These are phyloP conservation scores for Gypsophila paniculata DNA, from an alignment of 179 eudicot genomes.

Conservation along the genomic window DNA sequence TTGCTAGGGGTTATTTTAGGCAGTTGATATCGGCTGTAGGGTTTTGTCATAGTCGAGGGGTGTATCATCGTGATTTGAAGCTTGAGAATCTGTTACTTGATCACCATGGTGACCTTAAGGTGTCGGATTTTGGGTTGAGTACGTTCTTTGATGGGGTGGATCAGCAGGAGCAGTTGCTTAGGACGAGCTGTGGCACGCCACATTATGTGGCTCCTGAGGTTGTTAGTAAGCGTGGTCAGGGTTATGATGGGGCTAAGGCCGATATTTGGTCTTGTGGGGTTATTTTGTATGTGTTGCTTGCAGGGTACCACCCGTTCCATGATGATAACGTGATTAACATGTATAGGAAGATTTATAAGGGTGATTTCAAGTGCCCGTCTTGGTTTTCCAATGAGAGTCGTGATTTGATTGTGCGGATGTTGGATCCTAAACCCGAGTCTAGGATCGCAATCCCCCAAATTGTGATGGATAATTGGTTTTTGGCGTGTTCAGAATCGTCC, in stretches of 20 bases:
- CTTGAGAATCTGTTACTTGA: constrained; percentile 57
- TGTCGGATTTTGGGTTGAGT: constrained; percentile 61
- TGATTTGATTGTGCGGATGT: constrained; percentile 40
- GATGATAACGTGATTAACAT: constrained; percentile 50
- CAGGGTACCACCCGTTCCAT: constrained; percentile 63
- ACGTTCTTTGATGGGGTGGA: constrained; percentile 39
- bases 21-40: constrained; percentile 62
- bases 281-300: constrained; percentile 48
- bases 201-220: constrained; percentile 77
- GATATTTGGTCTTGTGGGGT: constrained; percentile 78
- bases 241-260: constrained; percentile 65
- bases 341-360: constrained; percentile 54
- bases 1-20: constrained; percentile 46
- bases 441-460: constrained; percentile 42
- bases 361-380: constrained; percentile 59
- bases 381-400: constrained; percentile 56
- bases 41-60: constrained; percentile 58
- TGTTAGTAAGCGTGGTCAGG: constrained; percentile 52
- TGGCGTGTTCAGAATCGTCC: constrained; percentile 10
- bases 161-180: constrained; percentile 44
- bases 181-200: constrained; percentile 71
- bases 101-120: constrained; percentile 46
- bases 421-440: constrained; percentile 55
- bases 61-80: constrained; percentile 66
- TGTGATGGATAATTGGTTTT: constrained; percentile 52